These are phyloP conservation scores for Entomortierella lignicola DNA, from an alignment of 192 early-diverging fungal species.

Conservation along the genomic window DNA sequence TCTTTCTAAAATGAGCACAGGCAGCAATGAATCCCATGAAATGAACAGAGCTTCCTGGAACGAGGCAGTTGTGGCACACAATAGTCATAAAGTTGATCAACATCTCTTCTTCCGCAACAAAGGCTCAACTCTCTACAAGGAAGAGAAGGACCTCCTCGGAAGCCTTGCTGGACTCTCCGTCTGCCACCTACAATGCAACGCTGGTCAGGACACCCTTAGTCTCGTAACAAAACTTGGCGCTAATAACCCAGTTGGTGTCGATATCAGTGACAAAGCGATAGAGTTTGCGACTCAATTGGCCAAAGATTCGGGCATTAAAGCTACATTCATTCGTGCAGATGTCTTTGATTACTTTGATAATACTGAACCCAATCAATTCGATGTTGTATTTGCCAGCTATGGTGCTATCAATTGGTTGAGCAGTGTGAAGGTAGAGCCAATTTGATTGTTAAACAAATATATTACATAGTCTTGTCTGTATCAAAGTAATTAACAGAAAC, in stretches of 20 bases:
- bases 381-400: slow-evolving; percentile 48
- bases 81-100: slow-evolving; percentile 51
- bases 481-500: neutral
- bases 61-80: slow-evolving; percentile 35
- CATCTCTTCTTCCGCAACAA: slow-evolving; percentile 35
- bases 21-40: slow-evolving; percentile 21
- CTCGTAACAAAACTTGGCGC: slow-evolving; percentile 32
- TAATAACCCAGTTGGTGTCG: slow-evolving; percentile 42
- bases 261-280: slow-evolving; percentile 45
- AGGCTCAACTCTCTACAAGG: slow-evolving; percentile 40
- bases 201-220: slow-evolving; percentile 47
- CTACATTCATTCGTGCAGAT: slow-evolving; percentile 39
- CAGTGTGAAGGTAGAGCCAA: slow-evolving; percentile 24
- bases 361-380: slow-evolving; percentile 33
- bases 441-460: neutral
- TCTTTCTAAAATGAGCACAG: neutral
- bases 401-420: slow-evolving; percentile 30
- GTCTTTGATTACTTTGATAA: slow-evolving; percentile 41
- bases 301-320: slow-evolving; percentile 25
- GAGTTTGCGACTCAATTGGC: slow-evolving; percentile 37
- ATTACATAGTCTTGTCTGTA: too few species aligned
- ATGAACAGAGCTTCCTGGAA: slow-evolving; percentile 46
- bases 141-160: slow-evolving; percentile 42
- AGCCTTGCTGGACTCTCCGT: slow-evolving; percentile 34
- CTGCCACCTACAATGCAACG: slow-evolving; percentile 49